Evolutionary conservation across 495 filamentous ascomycete species (phyloP), one percentile per base, ranked within the genome.

Genomic region (Neurospora cerealis): DNA sequence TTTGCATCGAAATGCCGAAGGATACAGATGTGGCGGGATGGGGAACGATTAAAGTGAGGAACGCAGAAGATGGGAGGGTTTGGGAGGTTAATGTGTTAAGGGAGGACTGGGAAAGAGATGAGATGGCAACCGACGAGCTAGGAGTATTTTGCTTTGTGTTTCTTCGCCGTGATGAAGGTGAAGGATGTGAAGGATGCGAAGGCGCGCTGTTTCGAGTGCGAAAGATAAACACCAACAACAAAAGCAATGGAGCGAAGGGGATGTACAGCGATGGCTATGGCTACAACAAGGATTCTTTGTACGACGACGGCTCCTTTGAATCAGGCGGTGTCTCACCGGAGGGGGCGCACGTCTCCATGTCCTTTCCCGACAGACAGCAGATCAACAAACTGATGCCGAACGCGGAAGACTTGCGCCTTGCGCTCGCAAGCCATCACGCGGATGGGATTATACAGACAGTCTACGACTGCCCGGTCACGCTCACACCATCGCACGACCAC

Each of bases 401-500:
- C 10, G 48, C 48, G 0, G 48, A 60, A 60, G 48, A 60, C 21
- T 28, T 60, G 48, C 48, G 48, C 2, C 48, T 60, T 28, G 21
- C 21, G 0, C 21, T 60, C 0, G 48, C 48, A 3, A 60, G 40
- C 5, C 0, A 40, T 0, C 72, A 78, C 13, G 28, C 19, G 0
- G 69, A 72, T 0, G 75, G 73, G 0, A 66, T 73, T 13, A 37
- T 78, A 13, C 72, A 76, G 2, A 74, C 73, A 2, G 69, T 77
- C 8, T 78, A 78, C 34, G 77, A 78, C 44, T 78, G 75, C 24
- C 77, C 75, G 19, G 10, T 75, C 11, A 78, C 74, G 5, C 40
- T 78, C 38, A 73, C 75, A 0, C 9, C 41, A 7, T 44, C 71
- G 1, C 28, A 21, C 11, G 7, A 32, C 0, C 13, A 41, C 7